Evolutionary conservation across 495 filamentous ascomycete genomes (phyloP).

Genomic region (Xylaria cubensis): DNA sequence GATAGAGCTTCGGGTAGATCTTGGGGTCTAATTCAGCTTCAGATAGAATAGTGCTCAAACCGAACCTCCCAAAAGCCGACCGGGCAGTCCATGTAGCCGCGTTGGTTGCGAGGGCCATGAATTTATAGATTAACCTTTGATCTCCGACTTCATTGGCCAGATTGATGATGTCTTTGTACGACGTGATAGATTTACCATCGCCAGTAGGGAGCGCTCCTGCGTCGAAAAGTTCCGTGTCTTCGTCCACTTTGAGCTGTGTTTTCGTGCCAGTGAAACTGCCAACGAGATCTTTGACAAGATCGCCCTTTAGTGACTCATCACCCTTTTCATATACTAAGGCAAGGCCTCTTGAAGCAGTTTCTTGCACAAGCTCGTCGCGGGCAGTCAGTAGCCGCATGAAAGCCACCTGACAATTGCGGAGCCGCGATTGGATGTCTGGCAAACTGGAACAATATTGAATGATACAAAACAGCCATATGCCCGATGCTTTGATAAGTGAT

Average conservation of each 20-base stretch:
- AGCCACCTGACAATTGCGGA: conserved; percentile 81
- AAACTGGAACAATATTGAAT: conserved; percentile 87
- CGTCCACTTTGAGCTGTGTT: conserved; percentile 77
- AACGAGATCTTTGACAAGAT: conserved; percentile 85
- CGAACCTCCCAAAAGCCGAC: conserved; percentile 92
- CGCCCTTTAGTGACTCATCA: conserved; percentile 76
- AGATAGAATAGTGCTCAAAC: conserved; percentile 87
- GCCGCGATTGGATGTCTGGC: conserved; percentile 68
- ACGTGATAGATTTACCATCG: conserved; percentile 85
- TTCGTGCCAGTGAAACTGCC: conserved; percentile 81
- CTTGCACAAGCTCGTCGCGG: conserved; percentile 91
- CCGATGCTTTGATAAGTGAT: conserved; percentile 83
- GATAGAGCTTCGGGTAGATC: conserved; percentile 91
- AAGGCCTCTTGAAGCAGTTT: conserved; percentile 89
- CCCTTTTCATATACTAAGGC: conserved; percentile 92
- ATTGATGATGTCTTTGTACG: conserved; percentile 94
- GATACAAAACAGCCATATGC: conserved; percentile 92
- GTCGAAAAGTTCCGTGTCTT: conserved; percentile 92
- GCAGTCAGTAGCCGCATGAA: conserved; percentile 89
- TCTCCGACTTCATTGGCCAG: conserved; percentile 93
- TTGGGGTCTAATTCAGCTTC: conserved; percentile 90
- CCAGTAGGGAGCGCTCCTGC: conserved; percentile 91
- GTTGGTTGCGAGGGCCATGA: conserved; percentile 94
- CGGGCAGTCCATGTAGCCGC: conserved; percentile 95
- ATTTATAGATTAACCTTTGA: conserved; percentile 91